phyloP scores from a whole-genome alignment of 2,329 filamentous ascomycete genomes.

The Aspergillus texensis region DNA sequence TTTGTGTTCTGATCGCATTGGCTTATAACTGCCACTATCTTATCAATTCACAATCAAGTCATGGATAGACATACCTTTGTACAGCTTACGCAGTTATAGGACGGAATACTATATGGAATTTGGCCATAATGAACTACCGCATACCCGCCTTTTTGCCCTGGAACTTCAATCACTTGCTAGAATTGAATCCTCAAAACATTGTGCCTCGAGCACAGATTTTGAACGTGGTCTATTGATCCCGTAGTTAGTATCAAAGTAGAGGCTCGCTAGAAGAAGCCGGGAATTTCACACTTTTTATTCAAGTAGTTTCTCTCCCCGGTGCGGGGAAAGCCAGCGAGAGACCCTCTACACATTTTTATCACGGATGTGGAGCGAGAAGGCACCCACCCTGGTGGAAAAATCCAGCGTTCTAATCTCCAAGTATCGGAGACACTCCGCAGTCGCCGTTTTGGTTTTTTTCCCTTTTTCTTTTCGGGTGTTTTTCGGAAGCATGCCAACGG shows the following conservation, averaged over 20 bases:
- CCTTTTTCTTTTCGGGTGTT: background rate
- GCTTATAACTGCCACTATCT: background rate
- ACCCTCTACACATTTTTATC: background rate
- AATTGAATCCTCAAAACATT: background rate
- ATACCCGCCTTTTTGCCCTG: background rate
- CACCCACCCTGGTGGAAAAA: background rate
- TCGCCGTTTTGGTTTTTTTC: background rate
- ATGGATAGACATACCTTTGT: background rate
- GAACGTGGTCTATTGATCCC: background rate
- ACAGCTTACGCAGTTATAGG: background rate
- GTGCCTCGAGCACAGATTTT: background rate
- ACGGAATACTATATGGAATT: background rate
- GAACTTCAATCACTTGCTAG: background rate
- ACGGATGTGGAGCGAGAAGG: background rate
- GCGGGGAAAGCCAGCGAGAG: background rate
- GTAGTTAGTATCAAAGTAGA: background rate
- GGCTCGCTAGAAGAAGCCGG: background rate
- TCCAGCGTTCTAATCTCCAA: background rate
- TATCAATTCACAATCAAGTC: background rate
- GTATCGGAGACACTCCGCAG: background rate
- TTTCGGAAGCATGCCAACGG: rapidly evolving
- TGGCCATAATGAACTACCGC: background rate
- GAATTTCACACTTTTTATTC: background rate
- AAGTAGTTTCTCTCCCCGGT: background rate
- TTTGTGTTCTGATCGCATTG: background rate